Evolutionary conservation across 2,329 filamentous ascomycete genomes (phyloP).

Genomic region (Plectosphaerella cucumerina): DNA sequence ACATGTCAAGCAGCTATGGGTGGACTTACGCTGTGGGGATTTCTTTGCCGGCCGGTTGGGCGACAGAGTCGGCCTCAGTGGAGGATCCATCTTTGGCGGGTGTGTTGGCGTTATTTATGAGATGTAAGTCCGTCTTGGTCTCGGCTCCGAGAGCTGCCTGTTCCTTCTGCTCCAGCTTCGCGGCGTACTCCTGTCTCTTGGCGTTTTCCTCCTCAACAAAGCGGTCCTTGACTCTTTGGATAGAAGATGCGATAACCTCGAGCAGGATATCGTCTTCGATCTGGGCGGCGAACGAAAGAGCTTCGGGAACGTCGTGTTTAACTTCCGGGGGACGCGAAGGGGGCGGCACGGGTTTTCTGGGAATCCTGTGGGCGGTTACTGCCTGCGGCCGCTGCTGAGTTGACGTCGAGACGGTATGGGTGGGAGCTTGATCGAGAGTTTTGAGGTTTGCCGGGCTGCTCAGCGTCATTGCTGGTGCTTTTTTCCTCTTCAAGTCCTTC

Average conservation of each 20-base stretch:
- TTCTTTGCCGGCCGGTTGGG: not conserved
- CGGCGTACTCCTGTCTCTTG: constrained; percentile 13
- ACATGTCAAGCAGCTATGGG: not conserved
- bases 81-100: constrained; percentile 3
- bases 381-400: constrained; percentile 8
- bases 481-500: not conserved
- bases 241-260: constrained; percentile 37
- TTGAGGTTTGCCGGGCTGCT: constrained; percentile 21
- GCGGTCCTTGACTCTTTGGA: constrained; percentile 38
- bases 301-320: constrained; percentile 41
- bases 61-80: not conserved
- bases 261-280: constrained; percentile 34
- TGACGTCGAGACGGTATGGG: constrained; percentile 17
- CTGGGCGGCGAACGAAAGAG: constrained; percentile 31
- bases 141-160: not conserved
- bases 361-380: constrained; percentile 10
- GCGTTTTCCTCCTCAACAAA: constrained; percentile 18
- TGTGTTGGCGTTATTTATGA: not conserved
- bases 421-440: constrained; percentile 23
- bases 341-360: constrained; percentile 15
- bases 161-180: constrained; percentile 12
- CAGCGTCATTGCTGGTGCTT: not conserved
- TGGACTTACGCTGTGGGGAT: not conserved
- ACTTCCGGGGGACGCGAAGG: no score
- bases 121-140: no score